Percentiles rank a stretch among this genome's conserved stretches.
Evolutionary conservation across 148 eudicot species (phyloP).

Genomic region (Drosera capensis): DNA sequence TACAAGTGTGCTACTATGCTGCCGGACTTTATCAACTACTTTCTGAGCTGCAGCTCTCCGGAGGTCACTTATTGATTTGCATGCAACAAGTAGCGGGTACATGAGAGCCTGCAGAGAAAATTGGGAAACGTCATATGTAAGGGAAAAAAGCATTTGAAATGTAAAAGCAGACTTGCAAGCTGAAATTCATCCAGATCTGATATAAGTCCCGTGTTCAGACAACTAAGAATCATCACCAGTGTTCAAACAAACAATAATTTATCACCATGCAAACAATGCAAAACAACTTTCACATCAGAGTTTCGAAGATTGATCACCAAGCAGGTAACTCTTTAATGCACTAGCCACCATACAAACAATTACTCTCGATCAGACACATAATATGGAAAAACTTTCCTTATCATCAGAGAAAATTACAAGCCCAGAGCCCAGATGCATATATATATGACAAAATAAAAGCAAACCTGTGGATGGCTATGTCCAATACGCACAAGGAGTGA

Average conservation of each 20-base stretch:
- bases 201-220: background rate
- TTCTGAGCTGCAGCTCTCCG: conserved; percentile 90
- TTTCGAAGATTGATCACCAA: too few species aligned
- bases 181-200: background rate
- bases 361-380: too few species aligned
- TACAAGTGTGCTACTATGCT: conserved; percentile 81
- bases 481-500: conserved; percentile 93
- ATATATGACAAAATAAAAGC: conserved; percentile 5
- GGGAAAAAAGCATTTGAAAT: background rate
- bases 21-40: conserved; percentile 94
- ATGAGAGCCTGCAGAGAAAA: conserved; percentile 65
- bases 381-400: too few species aligned
- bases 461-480: conserved; percentile 92
- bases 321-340: too few species aligned
- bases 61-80: conserved; percentile 87
- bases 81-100: conserved; percentile 99
- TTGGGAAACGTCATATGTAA: conserved; percentile 2
- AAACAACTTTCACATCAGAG: too few species aligned
- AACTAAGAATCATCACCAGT: background rate
- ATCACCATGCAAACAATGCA: too few species aligned
- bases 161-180: background rate
- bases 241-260: too few species aligned
- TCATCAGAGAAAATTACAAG: background rate
- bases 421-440: background rate
- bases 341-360: too few species aligned